phyloP scores from a whole-genome alignment of 106 monocot species.

The Acorus calamus region DNA sequence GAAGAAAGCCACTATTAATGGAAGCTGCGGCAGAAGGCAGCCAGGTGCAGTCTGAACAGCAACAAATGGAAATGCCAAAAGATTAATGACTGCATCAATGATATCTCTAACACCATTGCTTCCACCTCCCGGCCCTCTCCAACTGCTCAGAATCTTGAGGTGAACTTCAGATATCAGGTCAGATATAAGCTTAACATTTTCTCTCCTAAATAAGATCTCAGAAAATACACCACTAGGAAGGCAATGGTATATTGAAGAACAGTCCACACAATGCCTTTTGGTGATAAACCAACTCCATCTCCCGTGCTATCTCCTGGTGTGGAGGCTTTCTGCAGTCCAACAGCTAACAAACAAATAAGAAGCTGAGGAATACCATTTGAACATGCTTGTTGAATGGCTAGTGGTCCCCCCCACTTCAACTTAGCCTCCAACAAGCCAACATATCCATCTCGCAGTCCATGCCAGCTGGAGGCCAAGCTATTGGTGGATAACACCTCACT shows the following conservation, averaged over 20 bases:
- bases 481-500: conserved; percentile 17
- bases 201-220: conserved; percentile 70
- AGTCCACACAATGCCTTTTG: conserved; percentile 60
- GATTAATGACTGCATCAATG: conserved; percentile 69
- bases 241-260: conserved; percentile 66
- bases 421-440: conserved; percentile 64
- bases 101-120: conserved; percentile 59
- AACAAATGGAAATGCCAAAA: conserved; percentile 94
- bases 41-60: conserved; percentile 73
- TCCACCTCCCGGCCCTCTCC: conserved; percentile 82
- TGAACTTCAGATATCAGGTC: conserved; percentile 60
- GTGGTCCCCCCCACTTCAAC: conserved; percentile 75
- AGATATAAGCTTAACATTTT: conserved; percentile 48
- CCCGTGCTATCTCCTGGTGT: conserved; percentile 19
- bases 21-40: conserved; percentile 73
- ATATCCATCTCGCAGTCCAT: conserved; percentile 72
- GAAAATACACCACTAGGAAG: conserved; percentile 55
- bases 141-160: conserved; percentile 47
- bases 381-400: conserved; percentile 85
- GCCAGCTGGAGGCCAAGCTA: conserved; percentile 32
- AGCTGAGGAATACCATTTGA: conserved; percentile 77
- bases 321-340: conserved; percentile 33
- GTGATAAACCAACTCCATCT: conserved; percentile 50
- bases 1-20: conserved; percentile 76
- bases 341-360: conserved; percentile 48